Conservation (phyloP, 2,329 filamentous ascomycete genomes). For the Shiraia sp. region DNA sequence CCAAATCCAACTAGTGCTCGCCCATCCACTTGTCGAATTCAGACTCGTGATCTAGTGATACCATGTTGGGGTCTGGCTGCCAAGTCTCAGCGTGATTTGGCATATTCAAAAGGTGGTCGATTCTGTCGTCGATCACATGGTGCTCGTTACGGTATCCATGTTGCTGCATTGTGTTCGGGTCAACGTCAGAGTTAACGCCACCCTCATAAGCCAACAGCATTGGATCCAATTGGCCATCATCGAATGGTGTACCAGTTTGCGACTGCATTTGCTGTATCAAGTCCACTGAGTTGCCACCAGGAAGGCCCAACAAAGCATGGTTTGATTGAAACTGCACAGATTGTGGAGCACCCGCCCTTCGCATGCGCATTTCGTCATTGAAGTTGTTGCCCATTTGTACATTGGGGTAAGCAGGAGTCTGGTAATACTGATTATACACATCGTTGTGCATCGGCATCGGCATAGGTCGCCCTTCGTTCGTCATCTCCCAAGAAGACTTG, state of each 20-base stretch:
- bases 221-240: conserved; percentile 46
- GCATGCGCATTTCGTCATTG: conserved; percentile 48
- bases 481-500: conserved; percentile 56
- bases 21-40: conserved; percentile 55
- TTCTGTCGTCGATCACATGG: conserved; percentile 35
- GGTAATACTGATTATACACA: conserved; percentile 56
- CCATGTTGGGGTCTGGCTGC: conserved; percentile 40
- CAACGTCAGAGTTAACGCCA: conserved; percentile 24
- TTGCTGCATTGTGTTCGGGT: conserved; percentile 22
- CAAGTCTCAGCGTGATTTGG: conserved; percentile 36
- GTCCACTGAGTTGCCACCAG: conserved; percentile 46
- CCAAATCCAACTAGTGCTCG: conserved; percentile 26
- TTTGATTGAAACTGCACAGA: conserved; percentile 37
- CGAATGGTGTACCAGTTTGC: conserved; percentile 32
- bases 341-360: conserved; percentile 41
- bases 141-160: conserved; percentile 35
- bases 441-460: conserved; percentile 49
- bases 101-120: conserved; percentile 32
- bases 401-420: conserved; percentile 52
- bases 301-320: conserved; percentile 42
- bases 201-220: conserved; percentile 47
- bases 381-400: conserved; percentile 29
- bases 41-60: conserved; percentile 45
- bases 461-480: conserved; percentile 55
- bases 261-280: conserved; percentile 39